phyloP scores from a whole-genome alignment of 1,284 basidiomycete genomes.

The Malassezia equina region DNA sequence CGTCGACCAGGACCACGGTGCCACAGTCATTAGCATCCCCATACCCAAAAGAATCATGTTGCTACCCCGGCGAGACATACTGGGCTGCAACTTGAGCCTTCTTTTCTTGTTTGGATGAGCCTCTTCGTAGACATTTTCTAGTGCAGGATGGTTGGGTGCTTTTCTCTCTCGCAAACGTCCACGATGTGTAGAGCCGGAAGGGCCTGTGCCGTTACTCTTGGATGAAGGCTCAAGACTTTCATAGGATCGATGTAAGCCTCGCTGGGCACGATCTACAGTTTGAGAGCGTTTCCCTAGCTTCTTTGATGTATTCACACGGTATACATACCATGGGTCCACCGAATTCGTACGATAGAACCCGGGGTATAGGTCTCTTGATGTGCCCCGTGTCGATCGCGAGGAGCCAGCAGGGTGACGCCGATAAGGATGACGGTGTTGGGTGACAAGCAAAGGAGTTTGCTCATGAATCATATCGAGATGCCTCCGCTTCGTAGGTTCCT shows the following conservation, averaged over 20 bases:
- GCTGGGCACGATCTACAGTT: background rate
- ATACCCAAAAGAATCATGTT: conserved; percentile 17
- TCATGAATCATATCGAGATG: background rate
- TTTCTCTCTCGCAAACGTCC: background rate
- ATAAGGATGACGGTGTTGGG: background rate
- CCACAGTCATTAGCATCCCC: conserved; percentile 3
- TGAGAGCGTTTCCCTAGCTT: background rate
- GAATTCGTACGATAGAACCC: background rate
- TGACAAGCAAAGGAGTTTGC: background rate
- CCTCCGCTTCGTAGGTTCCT: background rate
- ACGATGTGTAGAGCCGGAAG: background rate
- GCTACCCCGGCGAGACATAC: conserved; percentile 14
- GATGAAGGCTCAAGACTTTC: background rate
- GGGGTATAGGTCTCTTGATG: background rate
- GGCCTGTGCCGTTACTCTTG: background rate
- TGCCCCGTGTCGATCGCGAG: background rate
- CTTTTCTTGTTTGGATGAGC: background rate
- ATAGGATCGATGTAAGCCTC: background rate
- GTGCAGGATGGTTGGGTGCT: background rate
- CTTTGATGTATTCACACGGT: background rate
- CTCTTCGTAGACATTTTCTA: background rate
- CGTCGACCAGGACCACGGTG: background rate
- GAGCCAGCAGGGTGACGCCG: background rate
- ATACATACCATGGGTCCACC: conserved; percentile 2
- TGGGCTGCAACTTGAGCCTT: background rate